Evolutionary conservation across 768 basidiomycete genomes (phyloP).

Genomic region (Dendrothele bispora): DNA sequence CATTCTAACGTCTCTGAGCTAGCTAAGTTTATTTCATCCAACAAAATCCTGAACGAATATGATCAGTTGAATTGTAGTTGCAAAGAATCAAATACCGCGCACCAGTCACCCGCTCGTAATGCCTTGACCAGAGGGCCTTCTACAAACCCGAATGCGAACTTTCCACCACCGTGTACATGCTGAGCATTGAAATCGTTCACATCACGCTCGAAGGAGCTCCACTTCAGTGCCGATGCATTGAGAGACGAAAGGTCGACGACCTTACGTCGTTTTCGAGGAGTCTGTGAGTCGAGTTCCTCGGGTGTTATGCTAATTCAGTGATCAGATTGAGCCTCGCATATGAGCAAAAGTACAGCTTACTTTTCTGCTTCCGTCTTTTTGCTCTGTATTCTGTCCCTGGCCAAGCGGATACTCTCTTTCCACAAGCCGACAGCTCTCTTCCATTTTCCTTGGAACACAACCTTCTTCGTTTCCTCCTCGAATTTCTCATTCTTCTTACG

Average conservation of each 20-base stretch:
- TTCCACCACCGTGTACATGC: conserved; percentile 84
- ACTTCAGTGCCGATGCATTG: conserved; percentile 49
- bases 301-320: conserved; percentile 12
- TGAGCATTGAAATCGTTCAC: conserved; percentile 85
- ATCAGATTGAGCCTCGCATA: conserved; percentile 1
- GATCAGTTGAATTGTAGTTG: not conserved
- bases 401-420: conserved; percentile 73
- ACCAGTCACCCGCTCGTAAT: conserved; percentile 89
- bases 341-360: conserved; percentile 19
- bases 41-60: conserved; percentile 65
- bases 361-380: conserved; percentile 24
- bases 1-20: conserved; percentile 94
- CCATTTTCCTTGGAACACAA: conserved; percentile 84
- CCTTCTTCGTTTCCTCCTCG: conserved; percentile 77
- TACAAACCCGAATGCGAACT: conserved; percentile 91
- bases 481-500: conserved; percentile 86
- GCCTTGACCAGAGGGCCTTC: conserved; percentile 96
- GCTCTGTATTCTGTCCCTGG: conserved; percentile 57
- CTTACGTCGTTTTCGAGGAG: conserved; percentile 72
- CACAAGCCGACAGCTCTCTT: conserved; percentile 79
- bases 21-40: conserved; percentile 96
- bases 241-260: conserved; percentile 44
- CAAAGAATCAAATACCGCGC: conserved; percentile 25
- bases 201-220: conserved; percentile 66
- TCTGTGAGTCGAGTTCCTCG: conserved; percentile 32